phyloP scores from a whole-genome alignment of 202 grass and related monocot species.

The Carex sylvatica region DNA sequence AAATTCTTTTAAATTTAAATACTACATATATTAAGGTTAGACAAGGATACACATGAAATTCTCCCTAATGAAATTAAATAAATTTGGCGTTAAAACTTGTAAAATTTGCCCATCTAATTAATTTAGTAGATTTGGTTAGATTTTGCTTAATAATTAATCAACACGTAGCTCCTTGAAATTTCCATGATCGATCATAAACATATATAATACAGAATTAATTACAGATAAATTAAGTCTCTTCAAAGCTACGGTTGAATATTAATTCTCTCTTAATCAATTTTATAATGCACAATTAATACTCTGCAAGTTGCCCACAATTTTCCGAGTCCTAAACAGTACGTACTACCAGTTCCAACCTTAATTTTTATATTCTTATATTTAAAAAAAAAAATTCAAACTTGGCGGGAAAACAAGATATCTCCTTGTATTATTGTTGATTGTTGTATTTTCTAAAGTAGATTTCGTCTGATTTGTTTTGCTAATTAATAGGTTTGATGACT shows the following conservation, averaged over 20 bases:
- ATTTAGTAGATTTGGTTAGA: background rate
- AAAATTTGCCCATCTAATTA: background rate
- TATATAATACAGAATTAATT: background rate
- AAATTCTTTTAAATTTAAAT: background rate
- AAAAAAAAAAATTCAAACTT: no score
- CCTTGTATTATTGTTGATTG: background rate
- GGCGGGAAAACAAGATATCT: background rate
- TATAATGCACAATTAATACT: background rate
- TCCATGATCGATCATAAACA: background rate
- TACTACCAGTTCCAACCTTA: background rate
- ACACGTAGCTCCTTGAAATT: background rate
- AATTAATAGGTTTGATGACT: background rate
- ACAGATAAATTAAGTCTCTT: background rate
- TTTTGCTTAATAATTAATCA: background rate
- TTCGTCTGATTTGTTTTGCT: background rate
- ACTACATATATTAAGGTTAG: background rate
- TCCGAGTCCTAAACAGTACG: background rate
- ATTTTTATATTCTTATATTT: no score
- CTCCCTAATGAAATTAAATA: background rate
- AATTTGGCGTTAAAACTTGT: background rate
- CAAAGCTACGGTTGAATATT: background rate
- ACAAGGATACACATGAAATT: background rate
- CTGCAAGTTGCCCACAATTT: background rate
- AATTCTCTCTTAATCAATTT: background rate
- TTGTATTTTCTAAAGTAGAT: background rate